phyloP scores from a whole-genome alignment of 768 basidiomycete species.

The Suillus sp. region DNA sequence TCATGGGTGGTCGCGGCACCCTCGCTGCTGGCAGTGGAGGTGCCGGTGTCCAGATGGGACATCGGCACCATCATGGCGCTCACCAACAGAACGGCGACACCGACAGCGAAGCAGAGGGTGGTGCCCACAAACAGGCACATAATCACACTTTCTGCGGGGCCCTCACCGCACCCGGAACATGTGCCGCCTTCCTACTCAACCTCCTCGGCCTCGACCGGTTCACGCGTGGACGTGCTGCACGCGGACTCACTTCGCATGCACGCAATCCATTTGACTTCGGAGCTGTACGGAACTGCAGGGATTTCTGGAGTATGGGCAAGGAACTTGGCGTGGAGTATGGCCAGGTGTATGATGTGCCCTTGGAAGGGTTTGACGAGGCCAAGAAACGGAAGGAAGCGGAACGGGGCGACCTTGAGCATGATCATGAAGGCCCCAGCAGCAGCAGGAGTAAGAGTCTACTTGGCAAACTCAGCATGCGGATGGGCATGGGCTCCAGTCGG shows the following conservation, averaged over 20 bases:
- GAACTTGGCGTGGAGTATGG: slow-evolving; percentile 93
- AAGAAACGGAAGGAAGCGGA: slow-evolving; percentile 61
- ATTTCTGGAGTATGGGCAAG: slow-evolving; percentile 90
- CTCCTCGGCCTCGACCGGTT: slow-evolving; percentile 93
- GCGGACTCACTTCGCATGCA: slow-evolving; percentile 73
- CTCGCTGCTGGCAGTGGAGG: slow-evolving; percentile 57
- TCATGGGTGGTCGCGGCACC: slow-evolving; percentile 90
- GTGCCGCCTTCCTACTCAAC: slow-evolving; percentile 75
- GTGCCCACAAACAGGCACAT: slow-evolving; percentile 48
- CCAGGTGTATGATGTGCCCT: slow-evolving; percentile 83
- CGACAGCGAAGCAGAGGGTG: slow-evolving; percentile 37
- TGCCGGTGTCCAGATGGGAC: slow-evolving; percentile 75
- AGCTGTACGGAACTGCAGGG: slow-evolving; percentile 74
- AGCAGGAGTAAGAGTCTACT: slow-evolving; percentile 41
- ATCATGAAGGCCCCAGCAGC: slow-evolving; percentile 47
- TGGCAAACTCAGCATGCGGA: slow-evolving; percentile 36
- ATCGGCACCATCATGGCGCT: slow-evolving; percentile 50
- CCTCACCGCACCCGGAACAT: slow-evolving; percentile 35
- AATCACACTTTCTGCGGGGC: slow-evolving; percentile 38
- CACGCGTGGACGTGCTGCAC: slow-evolving; percentile 86
- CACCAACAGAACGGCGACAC: slow-evolving; percentile 49
- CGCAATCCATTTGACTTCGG: slow-evolving; percentile 94
- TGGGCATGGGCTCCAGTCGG: slow-evolving; percentile 37
- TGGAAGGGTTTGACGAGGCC: slow-evolving; percentile 81
- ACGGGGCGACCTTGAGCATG: slow-evolving; percentile 37